Percentiles rank a stretch among this genome's conserved stretches.
These are phyloP conservation scores for Aspergillus cejpii DNA, from an alignment of 2,329 filamentous ascomycete genomes.

Conservation along the genomic window DNA sequence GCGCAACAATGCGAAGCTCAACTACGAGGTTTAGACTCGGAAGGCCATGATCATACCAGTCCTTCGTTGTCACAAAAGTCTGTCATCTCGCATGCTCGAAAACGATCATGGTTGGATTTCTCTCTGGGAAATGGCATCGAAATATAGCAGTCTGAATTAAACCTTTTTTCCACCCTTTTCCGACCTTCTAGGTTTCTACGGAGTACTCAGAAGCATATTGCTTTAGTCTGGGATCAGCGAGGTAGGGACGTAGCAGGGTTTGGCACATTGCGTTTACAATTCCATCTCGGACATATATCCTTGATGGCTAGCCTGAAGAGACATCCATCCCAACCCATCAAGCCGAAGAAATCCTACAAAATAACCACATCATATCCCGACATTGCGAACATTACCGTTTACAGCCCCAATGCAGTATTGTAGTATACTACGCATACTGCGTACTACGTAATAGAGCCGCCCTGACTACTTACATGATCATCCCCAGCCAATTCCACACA, in stretches of 20 bases:
- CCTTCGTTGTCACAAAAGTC: slow-evolving; percentile 18
- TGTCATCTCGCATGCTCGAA: slow-evolving; percentile 19
- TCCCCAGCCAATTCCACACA: too few species aligned
- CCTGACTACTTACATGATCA: too few species aligned
- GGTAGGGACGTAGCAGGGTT: neutral
- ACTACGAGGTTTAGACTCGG: slow-evolving; percentile 23
- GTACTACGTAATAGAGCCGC: too few species aligned
- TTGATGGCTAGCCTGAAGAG: too few species aligned
- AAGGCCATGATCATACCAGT: slow-evolving; percentile 14
- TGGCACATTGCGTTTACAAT: neutral
- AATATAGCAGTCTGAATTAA: slow-evolving; percentile 1
- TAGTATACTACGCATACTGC: too few species aligned
- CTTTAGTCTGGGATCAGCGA: neutral
- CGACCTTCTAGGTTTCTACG: too few species aligned
- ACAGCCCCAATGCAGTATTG: too few species aligned
- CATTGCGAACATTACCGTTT: too few species aligned
- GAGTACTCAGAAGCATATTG: neutral
- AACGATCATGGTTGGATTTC: slow-evolving; percentile 8
- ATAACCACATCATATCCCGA: too few species aligned
- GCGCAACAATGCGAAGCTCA: slow-evolving; percentile 34
- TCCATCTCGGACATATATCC: neutral
- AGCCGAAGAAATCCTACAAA: too few species aligned
- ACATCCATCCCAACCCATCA: too few species aligned
- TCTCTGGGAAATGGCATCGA: slow-evolving; percentile 1
- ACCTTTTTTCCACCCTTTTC: neutral